phyloP scores from a whole-genome alignment of 441 rosid species.

The Euphorbia schlechtendalii region DNA sequence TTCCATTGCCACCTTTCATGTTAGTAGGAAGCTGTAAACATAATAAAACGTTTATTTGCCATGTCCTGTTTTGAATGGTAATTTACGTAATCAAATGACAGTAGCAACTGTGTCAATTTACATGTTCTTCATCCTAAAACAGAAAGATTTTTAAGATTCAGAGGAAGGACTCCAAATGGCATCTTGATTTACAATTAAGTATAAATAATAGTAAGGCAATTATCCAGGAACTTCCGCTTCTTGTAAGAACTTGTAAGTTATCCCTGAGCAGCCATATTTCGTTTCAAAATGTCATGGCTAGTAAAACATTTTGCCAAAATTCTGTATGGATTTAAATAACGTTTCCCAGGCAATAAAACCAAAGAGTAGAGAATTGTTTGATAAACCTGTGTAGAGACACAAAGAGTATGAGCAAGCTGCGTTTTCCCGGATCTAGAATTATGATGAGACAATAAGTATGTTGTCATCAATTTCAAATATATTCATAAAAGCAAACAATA shows the following conservation, averaged over 20 bases:
- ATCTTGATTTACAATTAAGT: too few relatives aligned
- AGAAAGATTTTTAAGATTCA: neutral
- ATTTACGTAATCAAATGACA: neutral
- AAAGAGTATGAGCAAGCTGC: constrained; percentile 90
- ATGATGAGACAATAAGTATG: constrained; percentile 4
- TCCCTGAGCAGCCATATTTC: too few relatives aligned
- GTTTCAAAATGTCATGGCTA: neutral
- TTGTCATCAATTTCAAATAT: too few relatives aligned
- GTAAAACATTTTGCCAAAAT: neutral
- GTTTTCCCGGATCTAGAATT: constrained; percentile 81
- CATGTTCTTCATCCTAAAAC: neutral
- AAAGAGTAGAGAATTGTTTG: constrained; percentile 13
- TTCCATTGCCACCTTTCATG: constrained; percentile 90
- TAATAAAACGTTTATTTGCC: constrained; percentile 12
- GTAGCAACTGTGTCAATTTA: neutral
- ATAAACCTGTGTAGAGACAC: constrained; percentile 83
- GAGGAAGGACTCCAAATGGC: neutral
- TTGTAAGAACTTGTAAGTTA: too few relatives aligned
- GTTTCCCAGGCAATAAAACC: neutral
- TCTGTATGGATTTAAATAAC: neutral
- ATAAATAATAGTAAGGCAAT: too few relatives aligned
- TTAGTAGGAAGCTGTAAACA: constrained; percentile 68
- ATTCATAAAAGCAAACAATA: too few relatives aligned
- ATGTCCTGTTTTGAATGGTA: neutral
- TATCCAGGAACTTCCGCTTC: too few relatives aligned